These are phyloP conservation scores for Kodamaea arcana DNA, from an alignment of 1,139 yeast species.

Conservation along the genomic window DNA sequence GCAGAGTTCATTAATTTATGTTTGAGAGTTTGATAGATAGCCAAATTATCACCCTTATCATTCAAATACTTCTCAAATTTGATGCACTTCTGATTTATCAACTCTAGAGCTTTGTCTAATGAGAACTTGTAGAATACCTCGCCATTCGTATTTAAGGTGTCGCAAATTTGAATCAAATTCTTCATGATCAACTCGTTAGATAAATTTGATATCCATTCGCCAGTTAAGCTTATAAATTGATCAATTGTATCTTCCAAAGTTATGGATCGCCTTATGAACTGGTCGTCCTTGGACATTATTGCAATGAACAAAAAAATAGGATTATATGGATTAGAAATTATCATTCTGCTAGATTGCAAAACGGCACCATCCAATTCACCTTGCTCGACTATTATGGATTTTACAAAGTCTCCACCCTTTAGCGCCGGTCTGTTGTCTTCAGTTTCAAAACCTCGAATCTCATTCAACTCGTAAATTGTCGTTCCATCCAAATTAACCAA, in stretches of 20 bases:
- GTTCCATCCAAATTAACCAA: conserved; percentile 14
- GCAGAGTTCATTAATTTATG: conserved; percentile 22
- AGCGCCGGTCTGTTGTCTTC: conserved; percentile 12
- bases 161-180: conserved; percentile 37
- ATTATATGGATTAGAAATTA: conserved; percentile 43
- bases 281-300: conserved; percentile 28
- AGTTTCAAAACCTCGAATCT: conserved; percentile 22
- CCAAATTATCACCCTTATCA: conserved; percentile 8
- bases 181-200: conserved; percentile 1
- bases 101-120: conserved; percentile 25
- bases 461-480: conserved; percentile 29
- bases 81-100: conserved; percentile 27
- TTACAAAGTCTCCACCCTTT: conserved; percentile 27
- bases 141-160: conserved; percentile 42
- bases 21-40: conserved; percentile 12
- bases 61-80: conserved; percentile 24
- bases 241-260: conserved; percentile 50
- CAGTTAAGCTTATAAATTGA: conserved; percentile 15
- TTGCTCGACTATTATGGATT: conserved; percentile 35
- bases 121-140: conserved; percentile 47
- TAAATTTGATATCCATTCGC: conserved; percentile 6
- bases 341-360: conserved; percentile 32
- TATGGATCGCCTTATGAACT: conserved; percentile 31
- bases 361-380: conserved; percentile 21
- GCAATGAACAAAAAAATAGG: conserved; percentile 38